Evolutionary conservation across 306 rosid species (phyloP), one percentile per base, ranked within the genome.

Genomic region (Gastrolobium villosum): DNA sequence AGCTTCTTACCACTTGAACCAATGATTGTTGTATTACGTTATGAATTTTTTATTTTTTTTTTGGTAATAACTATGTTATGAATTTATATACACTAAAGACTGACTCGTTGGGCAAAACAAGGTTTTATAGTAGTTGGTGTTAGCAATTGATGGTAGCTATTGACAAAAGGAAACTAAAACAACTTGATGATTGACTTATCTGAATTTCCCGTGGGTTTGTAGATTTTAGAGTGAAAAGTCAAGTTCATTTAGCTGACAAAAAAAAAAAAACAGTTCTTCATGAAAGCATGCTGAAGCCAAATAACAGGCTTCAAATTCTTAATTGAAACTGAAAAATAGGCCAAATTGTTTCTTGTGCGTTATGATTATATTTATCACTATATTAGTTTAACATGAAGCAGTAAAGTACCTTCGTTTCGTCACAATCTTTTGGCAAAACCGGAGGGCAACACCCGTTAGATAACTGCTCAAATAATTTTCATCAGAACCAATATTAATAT

Each of bases 381-480:
- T 15, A 20, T 43, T 32, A 13, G 63, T 67, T 65, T 65, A 78
- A 46, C 36, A 74, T 60, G 70, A 74, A 72, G 37, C 8, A 70
- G 52, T 65, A 40, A 76, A 15, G 79, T 83, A 90, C 97, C 97
- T 92, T 94, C 70, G 88, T 84, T 84, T 86, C 97, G 14, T 88
- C 91, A 65, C 87, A 86, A 79, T 87, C 89, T 83, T 88, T 87
- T 65, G 94, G 92, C 10, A 79, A 85, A 88, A 91, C 82, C 52
- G 90, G 97, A 86, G 89, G 88, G 77, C 86, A 86, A 49, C 46
- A 79, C 26, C 87, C 85, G 7, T 44, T 64, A 2, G 89, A 75
- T 65, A 90, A 66, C 91, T 88, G 90, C 80, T 53, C 72, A 84
- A 77, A 76, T 73, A 75, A 62, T 55, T 70, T 57, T 63, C 56